Evolutionary conservation across 2,329 filamentous ascomycete genomes (phyloP).

Genomic region (Pyrenophora teres): DNA sequence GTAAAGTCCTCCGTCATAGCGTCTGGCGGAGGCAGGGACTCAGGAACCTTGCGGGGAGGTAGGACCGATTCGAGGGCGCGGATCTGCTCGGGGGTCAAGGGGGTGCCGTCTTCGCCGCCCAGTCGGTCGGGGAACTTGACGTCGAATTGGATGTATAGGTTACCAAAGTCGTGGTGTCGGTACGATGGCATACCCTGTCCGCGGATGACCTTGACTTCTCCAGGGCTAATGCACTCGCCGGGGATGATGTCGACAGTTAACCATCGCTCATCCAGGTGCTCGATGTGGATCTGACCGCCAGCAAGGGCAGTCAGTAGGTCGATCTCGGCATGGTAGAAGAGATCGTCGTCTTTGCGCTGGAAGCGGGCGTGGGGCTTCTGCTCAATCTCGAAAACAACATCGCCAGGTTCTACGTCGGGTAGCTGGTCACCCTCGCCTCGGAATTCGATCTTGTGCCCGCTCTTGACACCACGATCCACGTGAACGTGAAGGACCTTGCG

Average conservation of each 20-base stretch:
- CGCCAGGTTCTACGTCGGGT: constrained; percentile 88
- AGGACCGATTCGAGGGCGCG: constrained; percentile 81
- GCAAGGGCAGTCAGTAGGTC: constrained; percentile 94
- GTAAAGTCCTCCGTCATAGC: constrained; percentile 90
- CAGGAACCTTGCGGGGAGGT: constrained; percentile 67
- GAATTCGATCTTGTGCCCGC: constrained; percentile 96
- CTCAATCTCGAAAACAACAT: constrained; percentile 98
- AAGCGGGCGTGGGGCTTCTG: constrained; percentile 98
- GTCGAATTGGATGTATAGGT: constrained; percentile 95
- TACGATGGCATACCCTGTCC: constrained; percentile 97
- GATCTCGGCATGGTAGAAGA: constrained; percentile 94
- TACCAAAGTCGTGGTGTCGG: constrained; percentile 92
- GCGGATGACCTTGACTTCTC: constrained; percentile 88
- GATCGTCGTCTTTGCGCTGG: constrained; percentile 92
- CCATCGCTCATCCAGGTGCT: constrained; percentile 98
- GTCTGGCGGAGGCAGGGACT: constrained; percentile 73
- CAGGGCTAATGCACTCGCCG: constrained; percentile 91
- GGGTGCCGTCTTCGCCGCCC: constrained; percentile 50
- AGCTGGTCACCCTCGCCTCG: constrained; percentile 95
- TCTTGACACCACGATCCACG: constrained; percentile 91
- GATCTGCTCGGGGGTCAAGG: constrained; percentile 68
- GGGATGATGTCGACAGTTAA: constrained; percentile 89
- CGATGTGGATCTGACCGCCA: constrained; percentile 86
- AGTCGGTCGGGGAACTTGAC: constrained; percentile 84
- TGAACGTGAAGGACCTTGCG: constrained; percentile 98